Base-by-base conservation (phyloP, 139 green algal genomes). In the Micromonas pusilla region DNA sequence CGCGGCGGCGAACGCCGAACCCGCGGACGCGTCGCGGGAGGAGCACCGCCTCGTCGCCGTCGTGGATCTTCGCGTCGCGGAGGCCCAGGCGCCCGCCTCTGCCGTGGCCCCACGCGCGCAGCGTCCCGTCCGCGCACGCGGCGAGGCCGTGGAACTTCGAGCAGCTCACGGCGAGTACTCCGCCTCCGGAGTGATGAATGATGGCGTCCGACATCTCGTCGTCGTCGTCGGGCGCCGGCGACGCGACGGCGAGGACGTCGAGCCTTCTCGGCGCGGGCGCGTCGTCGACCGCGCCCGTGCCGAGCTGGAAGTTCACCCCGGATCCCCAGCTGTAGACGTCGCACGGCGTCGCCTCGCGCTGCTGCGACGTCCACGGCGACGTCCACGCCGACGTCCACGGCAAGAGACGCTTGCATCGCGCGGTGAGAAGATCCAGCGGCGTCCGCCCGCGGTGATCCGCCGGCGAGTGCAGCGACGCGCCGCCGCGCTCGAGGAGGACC, bases 281-380 rank as follows among this genome's bases (percentile, higher is more conserved):
- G 74, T 90, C 81, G 78, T 87, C 87, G 16, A 81, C 84, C n/a
- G 72, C 85, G 72, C 92, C 93, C 45, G 93, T 96, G 30, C 94
- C 94, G 32, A 98, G 86, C 81, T 94, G 89, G 74, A 93, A 97
- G 87, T 98, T 97, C 60, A 86, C 85, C 3, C 94, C 94, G 77
- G 86, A 92, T 79, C 94, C 94, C 92, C 92, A 98, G 57, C 70
- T 82, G 83, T 89, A 96, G 53, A 96, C 83, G 31, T 90, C 83
- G 63, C 45, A 36, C 28, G 57, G 52, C 23, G 6, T 20, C n/a
- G 73, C 19, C 54, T 76, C 54, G 20, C 23, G 28, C 0, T 78
- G 28, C 13, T 6, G 9, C 30, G 63, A 70, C 63, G 63, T 21
- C 28, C 9, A 70, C 28, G 63, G 13, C 30, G 63, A 36, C 63